Base-by-base conservation (phyloP, 2,329 filamentous ascomycete species). In the Ilyonectria sp. region DNA sequence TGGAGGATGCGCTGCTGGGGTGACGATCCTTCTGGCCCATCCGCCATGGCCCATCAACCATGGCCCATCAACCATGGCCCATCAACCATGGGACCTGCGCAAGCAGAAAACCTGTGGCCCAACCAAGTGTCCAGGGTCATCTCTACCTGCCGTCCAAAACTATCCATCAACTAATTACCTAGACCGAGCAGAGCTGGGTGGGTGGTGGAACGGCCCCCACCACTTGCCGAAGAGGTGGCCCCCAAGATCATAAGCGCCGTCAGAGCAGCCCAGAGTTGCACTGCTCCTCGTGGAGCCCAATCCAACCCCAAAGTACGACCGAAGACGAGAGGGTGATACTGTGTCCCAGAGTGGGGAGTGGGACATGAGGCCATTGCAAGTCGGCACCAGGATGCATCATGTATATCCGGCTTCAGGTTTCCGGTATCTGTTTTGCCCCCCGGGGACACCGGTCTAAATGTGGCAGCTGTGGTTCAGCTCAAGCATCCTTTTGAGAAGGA, bases 1-100 rank as follows among this genome's bases (percentile, higher is more conserved):
- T 31, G 26, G 44, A 43, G 23, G 55, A 66, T 69, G 44, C 33
- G 31, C 57, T 23, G 47, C 66, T 33, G 35, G 66, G 65, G 63
- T 61, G 21, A 17, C 6, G 13, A 65, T 68, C 66, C 66, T 68
- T 50, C 53, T 64, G 26, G 29, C 26, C 50, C 56, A 35, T 63
- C 65, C 50, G 52, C 55, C 49, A 56, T 49, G 31, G 11, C 19
- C 35, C 58, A 52, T 57, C 46, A 8, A 56, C 46, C 40, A n/a
- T 52, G 31, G 35, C 26, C 50, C 56, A 35, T 63, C 65, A 44
- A 46, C 55, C 49, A 56, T 49, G 31, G 11, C 19, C 35, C 58
- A 52, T 57, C 46, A 8, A 56, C 46, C 40, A n/a, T 52, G 31
- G 35, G 26, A 46, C 31, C 31, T 33, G 31, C 50, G 33, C n/a